These are phyloP conservation scores for Starmera caribaea DNA, from an alignment of 805 yeast species.

Conservation along the genomic window DNA sequence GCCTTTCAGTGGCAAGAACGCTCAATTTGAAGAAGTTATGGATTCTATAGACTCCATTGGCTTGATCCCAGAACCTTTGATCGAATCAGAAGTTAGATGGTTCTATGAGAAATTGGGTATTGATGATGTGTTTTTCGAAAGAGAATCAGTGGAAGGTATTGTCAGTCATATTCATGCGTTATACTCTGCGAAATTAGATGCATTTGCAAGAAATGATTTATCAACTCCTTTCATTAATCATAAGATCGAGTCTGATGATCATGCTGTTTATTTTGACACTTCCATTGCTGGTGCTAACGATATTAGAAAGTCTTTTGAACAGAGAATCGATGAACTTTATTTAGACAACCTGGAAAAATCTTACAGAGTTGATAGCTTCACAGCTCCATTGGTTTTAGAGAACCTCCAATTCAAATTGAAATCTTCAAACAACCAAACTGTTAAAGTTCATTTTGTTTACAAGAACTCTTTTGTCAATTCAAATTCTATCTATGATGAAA, in stretches of 20 bases:
- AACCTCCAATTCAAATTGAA: conserved; percentile 18
- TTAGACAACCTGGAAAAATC: conserved; percentile 44
- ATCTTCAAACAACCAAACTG: conserved; percentile 28
- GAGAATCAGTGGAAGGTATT: conserved; percentile 71
- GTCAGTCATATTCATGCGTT: conserved; percentile 80
- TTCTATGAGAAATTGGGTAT: conserved; percentile 82
- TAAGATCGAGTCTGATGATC: conserved; percentile 70
- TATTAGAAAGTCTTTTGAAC: conserved; percentile 50
- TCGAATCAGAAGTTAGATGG: conserved; percentile 84
- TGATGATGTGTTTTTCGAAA: conserved; percentile 86
- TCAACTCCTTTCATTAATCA: conserved; percentile 60
- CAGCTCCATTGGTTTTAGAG: conserved; percentile 45
- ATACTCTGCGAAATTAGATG: conserved; percentile 89
- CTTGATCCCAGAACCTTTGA: conserved; percentile 78
- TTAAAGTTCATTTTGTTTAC: conserved; percentile 77
- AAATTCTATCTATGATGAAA: conserved; percentile 60
- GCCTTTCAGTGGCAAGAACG: conserved; percentile 71
- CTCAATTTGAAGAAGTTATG: conserved; percentile 73
- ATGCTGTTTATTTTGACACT: conserved; percentile 87
- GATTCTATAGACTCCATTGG: conserved; percentile 76
- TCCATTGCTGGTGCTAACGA: conserved; percentile 18
- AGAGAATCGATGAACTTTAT: conserved; percentile 72
- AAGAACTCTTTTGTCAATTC: conserved; percentile 43
- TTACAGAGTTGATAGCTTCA: conserved; percentile 72
- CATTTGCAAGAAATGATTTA: conserved; percentile 55